phyloP scores from a whole-genome alignment of 1,284 basidiomycete species.

The Austroboletus novae-zelandiae region DNA sequence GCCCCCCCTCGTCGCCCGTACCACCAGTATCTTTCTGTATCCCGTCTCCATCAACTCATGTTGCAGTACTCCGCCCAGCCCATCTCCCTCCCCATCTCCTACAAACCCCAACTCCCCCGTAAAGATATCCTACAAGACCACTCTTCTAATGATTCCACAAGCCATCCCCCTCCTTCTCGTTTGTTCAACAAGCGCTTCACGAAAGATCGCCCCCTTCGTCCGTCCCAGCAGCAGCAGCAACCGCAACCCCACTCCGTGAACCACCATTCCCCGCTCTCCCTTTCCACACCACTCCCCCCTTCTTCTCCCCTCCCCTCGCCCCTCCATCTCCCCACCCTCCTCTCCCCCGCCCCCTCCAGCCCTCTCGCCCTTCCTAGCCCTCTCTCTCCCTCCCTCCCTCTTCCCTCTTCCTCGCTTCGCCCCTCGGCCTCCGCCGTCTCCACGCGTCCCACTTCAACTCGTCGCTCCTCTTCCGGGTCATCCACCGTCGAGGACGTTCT shows the following conservation, averaged over 20 bases:
- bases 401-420: conserved; percentile 31
- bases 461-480: conserved; percentile 42
- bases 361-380: conserved; percentile 26
- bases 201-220: conserved; percentile 34
- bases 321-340: conserved; percentile 26
- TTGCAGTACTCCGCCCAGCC: conserved; percentile 68
- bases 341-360: conserved; percentile 26
- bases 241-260: conserved; percentile 16
- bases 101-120: conserved; percentile 35
- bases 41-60: conserved; percentile 45
- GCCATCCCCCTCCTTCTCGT: conserved; percentile 31
- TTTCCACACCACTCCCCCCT: conserved; percentile 24
- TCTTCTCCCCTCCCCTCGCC: conserved; percentile 28
- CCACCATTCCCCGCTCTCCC: conserved; percentile 16
- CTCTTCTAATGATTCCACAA: conserved; percentile 45
- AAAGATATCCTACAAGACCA: conserved; percentile 38
- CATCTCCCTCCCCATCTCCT: conserved; percentile 41
- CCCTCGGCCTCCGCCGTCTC: conserved; percentile 21
- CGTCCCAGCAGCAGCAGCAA: conserved; percentile 42
- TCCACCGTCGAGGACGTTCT: conserved; percentile 64
- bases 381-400: conserved; percentile 20
- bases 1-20: conserved; percentile 24
- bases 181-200: conserved; percentile 39
- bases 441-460: conserved; percentile 14
- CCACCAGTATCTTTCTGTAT: conserved; percentile 21